Evolutionary conservation across 306 rosid species (phyloP).

Genomic region (Notholithocarpus densiflorus): DNA sequence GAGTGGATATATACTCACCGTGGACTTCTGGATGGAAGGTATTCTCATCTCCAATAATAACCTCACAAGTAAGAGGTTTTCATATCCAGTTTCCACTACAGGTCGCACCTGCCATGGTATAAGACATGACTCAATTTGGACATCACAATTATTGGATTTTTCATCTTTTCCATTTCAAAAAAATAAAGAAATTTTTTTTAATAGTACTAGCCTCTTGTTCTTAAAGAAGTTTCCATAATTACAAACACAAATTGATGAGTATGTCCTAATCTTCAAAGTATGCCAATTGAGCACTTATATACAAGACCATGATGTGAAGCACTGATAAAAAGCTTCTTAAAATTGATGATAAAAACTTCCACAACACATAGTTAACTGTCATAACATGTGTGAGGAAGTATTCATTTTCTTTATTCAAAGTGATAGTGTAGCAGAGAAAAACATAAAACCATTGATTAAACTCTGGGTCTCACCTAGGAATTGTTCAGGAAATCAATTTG

Average conservation of each 20-base stretch:
- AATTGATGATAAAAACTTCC: neutral
- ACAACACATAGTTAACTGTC: neutral
- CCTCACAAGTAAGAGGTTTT: conserved; percentile 80
- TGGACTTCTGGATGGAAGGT: conserved; percentile 65
- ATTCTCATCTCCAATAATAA: conserved; percentile 69
- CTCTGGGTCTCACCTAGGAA: too few species aligned
- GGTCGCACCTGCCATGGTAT: conserved; percentile 78
- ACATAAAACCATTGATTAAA: too few species aligned
- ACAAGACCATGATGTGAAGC: neutral
- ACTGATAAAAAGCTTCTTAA: too few species aligned
- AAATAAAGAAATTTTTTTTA: neutral
- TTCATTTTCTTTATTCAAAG: too few species aligned
- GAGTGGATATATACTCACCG: conserved; percentile 50
- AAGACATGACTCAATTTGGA: conserved; percentile 15
- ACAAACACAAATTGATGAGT: too few species aligned
- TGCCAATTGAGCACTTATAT: neutral
- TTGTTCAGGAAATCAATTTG: too few species aligned
- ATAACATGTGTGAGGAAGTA: neutral
- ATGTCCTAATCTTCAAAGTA: neutral
- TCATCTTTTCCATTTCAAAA: neutral
- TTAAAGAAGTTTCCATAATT: neutral
- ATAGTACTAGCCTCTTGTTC: too few species aligned
- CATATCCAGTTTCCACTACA: conserved; percentile 96
- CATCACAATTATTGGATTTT: neutral
- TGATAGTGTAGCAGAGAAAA: too few species aligned